Evolutionary conservation across 1,284 basidiomycete species (phyloP), one percentile per base, ranked within the genome.

Genomic region (Apiotrichum brassicae): DNA sequence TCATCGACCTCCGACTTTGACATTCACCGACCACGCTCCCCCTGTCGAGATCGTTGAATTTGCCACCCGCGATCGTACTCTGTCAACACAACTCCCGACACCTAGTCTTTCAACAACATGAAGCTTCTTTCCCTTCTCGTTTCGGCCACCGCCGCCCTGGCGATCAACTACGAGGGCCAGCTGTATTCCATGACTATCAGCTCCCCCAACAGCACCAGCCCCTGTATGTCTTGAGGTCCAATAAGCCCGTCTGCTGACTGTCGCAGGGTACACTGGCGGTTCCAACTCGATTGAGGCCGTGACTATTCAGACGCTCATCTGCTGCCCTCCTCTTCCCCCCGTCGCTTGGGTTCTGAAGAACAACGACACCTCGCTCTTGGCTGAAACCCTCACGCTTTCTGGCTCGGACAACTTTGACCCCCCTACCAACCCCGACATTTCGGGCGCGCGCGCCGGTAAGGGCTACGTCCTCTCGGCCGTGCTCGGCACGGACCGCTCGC

Each of bases 241-340:
- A 16, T 25, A n/a, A n/a, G n/a, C n/a, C n/a, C n/a, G n/a, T n/a
- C n/a, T n/a, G n/a, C n/a, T n/a, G n/a, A n/a, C n/a, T n/a, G n/a
- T 19, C 37, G 24, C 39, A 42, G 40, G 40, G 40, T 42, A 30
- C 30, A 42, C 40, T 6, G 40, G 40, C 14, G 40, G 40, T 4
- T 42, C 30, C 28, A 42, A 42, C 40, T 7, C 14, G 6, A 42
- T 42, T n/a, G 22, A 42, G 12, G 18, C 16, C 5, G 11, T 9
- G 4, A 23, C 20, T 4, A 42, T 42, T 13, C 40, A 42, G 40
- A 42, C 40, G 13, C 40, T 42, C 40, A 42, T 42, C 28, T 42
- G 40, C 40, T 42, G 40, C 30, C 40, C 40, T 18, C 40, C 40
- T 18, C 30, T 42, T 7, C 40, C 40, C 3, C 28, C 26, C 4